Percentiles rank a stretch among this genome's conserved stretches.
Evolutionary conservation across 345 rosid species (phyloP).

Genomic region (Bruguiera parviflora): DNA sequence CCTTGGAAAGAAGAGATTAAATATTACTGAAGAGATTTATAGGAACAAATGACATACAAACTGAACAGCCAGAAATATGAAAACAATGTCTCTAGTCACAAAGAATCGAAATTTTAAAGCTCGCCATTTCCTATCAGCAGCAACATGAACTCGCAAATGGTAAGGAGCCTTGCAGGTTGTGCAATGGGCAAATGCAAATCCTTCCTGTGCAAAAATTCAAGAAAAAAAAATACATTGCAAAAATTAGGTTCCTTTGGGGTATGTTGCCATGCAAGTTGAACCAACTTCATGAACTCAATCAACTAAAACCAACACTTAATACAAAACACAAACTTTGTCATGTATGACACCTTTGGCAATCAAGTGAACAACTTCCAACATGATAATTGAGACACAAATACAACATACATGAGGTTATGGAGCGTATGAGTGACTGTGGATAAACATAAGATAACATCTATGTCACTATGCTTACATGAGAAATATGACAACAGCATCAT

Average conservation of each 20-base stretch:
- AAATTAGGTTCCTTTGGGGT: not conserved
- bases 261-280: not conserved
- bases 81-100: slow-evolving; percentile 91
- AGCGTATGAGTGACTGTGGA: not conserved
- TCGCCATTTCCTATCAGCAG: slow-evolving; percentile 95
- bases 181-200: slow-evolving; percentile 99
- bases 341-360: too few species aligned
- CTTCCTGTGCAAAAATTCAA: slow-evolving; percentile 69
- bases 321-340: not conserved
- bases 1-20: not conserved
- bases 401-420: not conserved
- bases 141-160: slow-evolving; percentile 94
- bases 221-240: not conserved
- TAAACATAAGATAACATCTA: not conserved
- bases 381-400: not conserved
- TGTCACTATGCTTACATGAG: not conserved
- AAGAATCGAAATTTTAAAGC: slow-evolving; percentile 94
- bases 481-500: not conserved
- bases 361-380: too few species aligned
- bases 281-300: not conserved
- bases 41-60: slow-evolving; percentile 51
- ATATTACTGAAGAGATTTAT: not conserved
- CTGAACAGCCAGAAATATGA: slow-evolving; percentile 90
- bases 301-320: not conserved
- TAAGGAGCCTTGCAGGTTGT: slow-evolving; percentile 99